Conservation (phyloP, 805 yeast genomes). For the Candida sanyiensis region DNA sequence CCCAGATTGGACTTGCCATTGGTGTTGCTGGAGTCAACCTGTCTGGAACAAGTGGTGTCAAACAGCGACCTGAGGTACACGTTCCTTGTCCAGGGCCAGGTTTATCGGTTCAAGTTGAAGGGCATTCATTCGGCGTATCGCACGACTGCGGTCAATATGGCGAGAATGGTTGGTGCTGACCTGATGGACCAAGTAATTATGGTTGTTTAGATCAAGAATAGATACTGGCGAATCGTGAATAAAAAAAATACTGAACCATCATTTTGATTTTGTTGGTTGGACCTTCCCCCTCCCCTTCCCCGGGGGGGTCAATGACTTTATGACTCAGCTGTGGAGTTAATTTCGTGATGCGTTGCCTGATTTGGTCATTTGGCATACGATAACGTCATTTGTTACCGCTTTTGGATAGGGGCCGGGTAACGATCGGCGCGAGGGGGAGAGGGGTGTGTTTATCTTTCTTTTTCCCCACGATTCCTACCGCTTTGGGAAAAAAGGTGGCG, state of each 20-base stretch:
- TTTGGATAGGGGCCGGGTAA: not conserved
- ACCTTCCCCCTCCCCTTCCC: not conserved
- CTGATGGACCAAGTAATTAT: slow-evolving; percentile 2
- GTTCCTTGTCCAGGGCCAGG: not conserved
- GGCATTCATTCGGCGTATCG: not conserved
- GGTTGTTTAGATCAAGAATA: not conserved
- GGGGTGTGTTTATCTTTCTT: too few species aligned
- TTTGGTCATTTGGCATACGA: slow-evolving; percentile 3
- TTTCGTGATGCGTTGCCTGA: slow-evolving; percentile 1
- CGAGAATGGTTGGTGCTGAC: slow-evolving; percentile 1
- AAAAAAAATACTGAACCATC: too few species aligned
- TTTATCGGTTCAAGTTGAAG: not conserved
- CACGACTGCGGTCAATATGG: slow-evolving; percentile 1
- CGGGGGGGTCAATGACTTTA: too few species aligned
- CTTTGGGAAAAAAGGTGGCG: not conserved
- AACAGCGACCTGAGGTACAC: not conserved
- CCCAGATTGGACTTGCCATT: slow-evolving; percentile 7
- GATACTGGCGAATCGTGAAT: too few species aligned
- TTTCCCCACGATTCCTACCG: slow-evolving; percentile 6
- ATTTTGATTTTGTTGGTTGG: too few species aligned
- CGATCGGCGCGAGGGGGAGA: too few species aligned
- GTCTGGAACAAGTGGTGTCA: slow-evolving; percentile 1
- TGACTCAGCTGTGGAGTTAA: slow-evolving; percentile 1
- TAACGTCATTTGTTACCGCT: slow-evolving; percentile 6
- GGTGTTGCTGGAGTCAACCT: slow-evolving; percentile 1